phyloP scores from a whole-genome alignment of 1,139 yeast genomes.

The Candida labiduridarum region DNA sequence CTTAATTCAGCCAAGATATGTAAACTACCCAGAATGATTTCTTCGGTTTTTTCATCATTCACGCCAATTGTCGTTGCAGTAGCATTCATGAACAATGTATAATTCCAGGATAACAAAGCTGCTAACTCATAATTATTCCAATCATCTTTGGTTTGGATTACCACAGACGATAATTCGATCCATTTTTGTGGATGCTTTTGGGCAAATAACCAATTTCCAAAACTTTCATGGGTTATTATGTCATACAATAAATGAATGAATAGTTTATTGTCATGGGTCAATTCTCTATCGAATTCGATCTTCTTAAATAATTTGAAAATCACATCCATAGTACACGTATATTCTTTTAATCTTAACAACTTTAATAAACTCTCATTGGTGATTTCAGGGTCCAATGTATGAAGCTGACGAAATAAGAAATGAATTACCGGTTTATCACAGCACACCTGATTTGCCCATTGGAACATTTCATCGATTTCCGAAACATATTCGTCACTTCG shows the following conservation, averaged over 20 bases:
- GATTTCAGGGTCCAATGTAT: constrained; percentile 13
- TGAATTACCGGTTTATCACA: constrained; percentile 13
- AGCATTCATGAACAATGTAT: constrained; percentile 36
- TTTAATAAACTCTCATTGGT: constrained; percentile 14
- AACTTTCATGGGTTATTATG: constrained; percentile 27
- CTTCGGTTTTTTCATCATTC: constrained; percentile 16
- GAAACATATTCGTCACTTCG: constrained; percentile 4
- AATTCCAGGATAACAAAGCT: constrained; percentile 57
- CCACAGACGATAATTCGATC: constrained; percentile 15
- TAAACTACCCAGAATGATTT: constrained; percentile 28
- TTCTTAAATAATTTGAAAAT: constrained; percentile 8
- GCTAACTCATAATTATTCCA: constrained; percentile 59
- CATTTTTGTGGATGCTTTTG: constrained; percentile 10
- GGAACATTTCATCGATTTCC: constrained; percentile 10
- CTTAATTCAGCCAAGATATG: constrained; percentile 58
- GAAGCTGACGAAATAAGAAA: constrained; percentile 17
- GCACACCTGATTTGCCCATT: neutral
- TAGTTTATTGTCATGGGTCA: constrained; percentile 15
- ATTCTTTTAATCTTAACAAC: constrained; percentile 5
- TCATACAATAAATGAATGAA: constrained; percentile 19
- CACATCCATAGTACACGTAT: constrained; percentile 6
- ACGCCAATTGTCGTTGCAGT: constrained; percentile 18
- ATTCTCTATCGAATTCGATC: constrained; percentile 8
- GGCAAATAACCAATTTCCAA: constrained; percentile 20
- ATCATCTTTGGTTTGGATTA: constrained; percentile 49